Conservation (phyloP, 306 rosid species). For the Trichosanthes cucumerina region DNA sequence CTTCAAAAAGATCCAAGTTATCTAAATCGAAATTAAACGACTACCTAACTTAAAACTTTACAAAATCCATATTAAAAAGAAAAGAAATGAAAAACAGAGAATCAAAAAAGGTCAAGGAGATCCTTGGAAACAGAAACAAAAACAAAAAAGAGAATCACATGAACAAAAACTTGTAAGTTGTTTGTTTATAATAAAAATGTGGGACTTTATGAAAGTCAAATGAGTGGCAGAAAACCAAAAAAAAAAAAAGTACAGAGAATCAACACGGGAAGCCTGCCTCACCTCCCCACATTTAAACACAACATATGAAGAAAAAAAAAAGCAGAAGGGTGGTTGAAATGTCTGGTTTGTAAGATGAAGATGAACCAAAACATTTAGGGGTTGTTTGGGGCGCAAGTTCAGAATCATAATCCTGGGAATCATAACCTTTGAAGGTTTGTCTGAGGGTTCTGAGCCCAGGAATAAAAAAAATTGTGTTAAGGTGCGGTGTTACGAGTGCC, state of each 20-base stretch:
- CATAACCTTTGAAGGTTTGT: no score
- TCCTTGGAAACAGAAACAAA: background rate
- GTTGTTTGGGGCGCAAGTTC: no score
- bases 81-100: background rate
- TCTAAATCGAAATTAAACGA: no score
- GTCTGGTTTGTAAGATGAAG: background rate
- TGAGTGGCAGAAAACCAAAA: background rate
- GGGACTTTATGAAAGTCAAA: conserved; percentile 8
- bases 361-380: conserved; percentile 8
- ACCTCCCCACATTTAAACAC: conserved; percentile 2
- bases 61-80: background rate
- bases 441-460: no score
- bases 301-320: background rate
- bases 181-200: background rate
- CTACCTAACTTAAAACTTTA: background rate
- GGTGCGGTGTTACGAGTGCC: no score
- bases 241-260: background rate
- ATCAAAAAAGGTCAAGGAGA: background rate
- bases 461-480: no score
- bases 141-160: background rate
- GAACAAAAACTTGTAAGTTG: background rate
- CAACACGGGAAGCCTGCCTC: conserved; percentile 14
- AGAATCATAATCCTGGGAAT: no score
- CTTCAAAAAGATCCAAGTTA: background rate
- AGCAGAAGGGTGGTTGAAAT: background rate